A percentile compares a stretch with the other conserved stretches of the same genome.
These are phyloP conservation scores for Skeletonema tropicum DNA, from an alignment of 108 stramenopile species.

Conservation along the genomic window DNA sequence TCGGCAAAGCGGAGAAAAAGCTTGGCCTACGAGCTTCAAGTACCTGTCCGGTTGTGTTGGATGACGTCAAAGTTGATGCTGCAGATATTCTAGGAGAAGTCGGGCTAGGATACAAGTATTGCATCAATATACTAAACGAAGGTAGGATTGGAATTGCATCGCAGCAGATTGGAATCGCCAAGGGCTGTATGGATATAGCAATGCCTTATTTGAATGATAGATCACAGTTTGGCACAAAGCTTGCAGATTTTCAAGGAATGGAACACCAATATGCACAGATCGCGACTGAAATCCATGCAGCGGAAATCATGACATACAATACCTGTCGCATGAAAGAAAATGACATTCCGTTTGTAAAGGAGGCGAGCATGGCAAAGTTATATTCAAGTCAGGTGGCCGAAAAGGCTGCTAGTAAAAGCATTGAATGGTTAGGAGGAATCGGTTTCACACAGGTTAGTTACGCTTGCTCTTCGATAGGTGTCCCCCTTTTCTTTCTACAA, in stretches of 20 bases:
- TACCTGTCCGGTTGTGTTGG: constrained; percentile 90
- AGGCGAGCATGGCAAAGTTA: constrained; percentile 95
- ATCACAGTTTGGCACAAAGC: constrained; percentile 86
- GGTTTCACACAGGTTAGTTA: constrained; percentile 77
- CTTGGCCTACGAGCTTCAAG: constrained; percentile 90
- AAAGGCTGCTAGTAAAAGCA: constrained; percentile 77
- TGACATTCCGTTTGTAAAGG: constrained; percentile 90
- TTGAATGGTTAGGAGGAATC: constrained; percentile 95
- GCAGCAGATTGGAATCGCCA: constrained; percentile 93
- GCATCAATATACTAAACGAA: constrained; percentile 97
- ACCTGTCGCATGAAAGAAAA: constrained; percentile 90
- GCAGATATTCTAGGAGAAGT: constrained; percentile 86
- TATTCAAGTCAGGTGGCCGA: constrained; percentile 92
- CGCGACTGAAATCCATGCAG: constrained; percentile 94
- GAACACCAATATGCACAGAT: constrained; percentile 95
- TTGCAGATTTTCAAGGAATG: constrained; percentile 92
- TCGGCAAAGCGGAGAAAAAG: constrained; percentile 92
- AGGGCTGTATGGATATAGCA: constrained; percentile 89
- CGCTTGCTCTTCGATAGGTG: no score
- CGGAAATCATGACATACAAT: constrained; percentile 92
- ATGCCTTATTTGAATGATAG: constrained; percentile 92
- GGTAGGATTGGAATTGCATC: constrained; percentile 96
- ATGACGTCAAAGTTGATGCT: constrained; percentile 84
- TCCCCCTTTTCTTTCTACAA: no score
- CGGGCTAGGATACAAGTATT: constrained; percentile 93